Evolutionary conservation across 148 eudicot genomes (phyloP).

Genomic region (Rheum nobile): DNA sequence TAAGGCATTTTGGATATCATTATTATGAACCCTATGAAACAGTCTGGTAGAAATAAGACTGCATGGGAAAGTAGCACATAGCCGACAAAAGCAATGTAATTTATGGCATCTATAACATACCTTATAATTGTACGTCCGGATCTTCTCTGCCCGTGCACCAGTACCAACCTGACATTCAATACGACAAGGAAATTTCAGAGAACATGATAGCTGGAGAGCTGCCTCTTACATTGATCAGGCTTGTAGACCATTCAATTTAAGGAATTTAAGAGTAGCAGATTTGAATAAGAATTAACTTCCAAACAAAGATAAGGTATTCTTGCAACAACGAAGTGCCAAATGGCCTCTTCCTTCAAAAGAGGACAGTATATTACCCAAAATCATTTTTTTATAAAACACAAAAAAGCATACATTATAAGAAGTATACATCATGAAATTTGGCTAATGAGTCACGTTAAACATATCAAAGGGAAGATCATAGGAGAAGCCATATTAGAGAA

Average conservation of each 20-base stretch:
- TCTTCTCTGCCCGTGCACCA: conserved; percentile 94
- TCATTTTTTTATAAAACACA: too few relatives aligned
- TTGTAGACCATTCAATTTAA: not conserved
- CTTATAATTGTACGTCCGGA: conserved; percentile 92
- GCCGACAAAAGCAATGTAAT: not conserved
- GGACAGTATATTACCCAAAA: not conserved
- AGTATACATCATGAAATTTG: not conserved
- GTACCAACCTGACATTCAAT: conserved; percentile 80
- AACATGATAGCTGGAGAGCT: not conserved
- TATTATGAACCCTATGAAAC: not conserved
- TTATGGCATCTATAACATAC: conserved; percentile 19
- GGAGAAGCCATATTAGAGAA: not conserved
- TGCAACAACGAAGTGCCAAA: not conserved
- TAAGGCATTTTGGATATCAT: not conserved
- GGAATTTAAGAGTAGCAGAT: not conserved
- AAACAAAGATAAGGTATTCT: not conserved
- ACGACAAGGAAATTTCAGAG: conserved; percentile 7
- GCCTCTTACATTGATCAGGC: not conserved
- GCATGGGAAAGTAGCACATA: not conserved
- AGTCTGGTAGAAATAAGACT: not conserved
- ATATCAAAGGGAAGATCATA: not conserved
- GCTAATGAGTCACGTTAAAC: not conserved
- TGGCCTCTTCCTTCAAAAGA: not conserved
- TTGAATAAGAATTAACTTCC: not conserved
- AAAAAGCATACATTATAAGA: not conserved